Evolutionary conservation across 306 rosid genomes (phyloP).

Genomic region (Argentina anserina): DNA sequence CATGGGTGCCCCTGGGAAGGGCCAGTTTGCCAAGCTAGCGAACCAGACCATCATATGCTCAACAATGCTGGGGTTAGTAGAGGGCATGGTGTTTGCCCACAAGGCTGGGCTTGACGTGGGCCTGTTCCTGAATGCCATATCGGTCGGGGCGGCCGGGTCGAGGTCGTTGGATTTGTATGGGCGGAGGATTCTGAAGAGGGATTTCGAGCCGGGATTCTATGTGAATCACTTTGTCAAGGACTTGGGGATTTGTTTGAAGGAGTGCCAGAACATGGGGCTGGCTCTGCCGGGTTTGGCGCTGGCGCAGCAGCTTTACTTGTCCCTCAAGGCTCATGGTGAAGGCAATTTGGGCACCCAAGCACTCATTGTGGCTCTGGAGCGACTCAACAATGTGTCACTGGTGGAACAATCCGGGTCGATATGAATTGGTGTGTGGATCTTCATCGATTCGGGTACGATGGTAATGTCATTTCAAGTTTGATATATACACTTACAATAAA

Average conservation of each 20-base stretch:
- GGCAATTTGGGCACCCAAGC: slow-evolving; percentile 79
- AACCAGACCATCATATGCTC: slow-evolving; percentile 74
- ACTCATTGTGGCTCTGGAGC: slow-evolving; percentile 63
- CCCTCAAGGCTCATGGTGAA: slow-evolving; percentile 79
- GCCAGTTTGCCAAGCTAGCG: slow-evolving; percentile 85
- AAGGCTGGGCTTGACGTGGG: slow-evolving; percentile 74
- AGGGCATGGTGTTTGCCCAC: slow-evolving; percentile 80
- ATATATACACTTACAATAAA: not conserved
- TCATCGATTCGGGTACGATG: not conserved
- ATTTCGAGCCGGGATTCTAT: slow-evolving; percentile 74
- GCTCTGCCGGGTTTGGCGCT: slow-evolving; percentile 86
- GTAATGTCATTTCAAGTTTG: not conserved
- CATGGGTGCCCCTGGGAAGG: slow-evolving; percentile 85
- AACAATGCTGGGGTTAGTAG: slow-evolving; percentile 82
- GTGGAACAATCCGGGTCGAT: not conserved
- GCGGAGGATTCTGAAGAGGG: slow-evolving; percentile 58
- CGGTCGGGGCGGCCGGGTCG: slow-evolving; percentile 77
- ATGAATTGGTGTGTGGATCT: not conserved
- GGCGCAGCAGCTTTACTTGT: slow-evolving; percentile 79
- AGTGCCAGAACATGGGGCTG: slow-evolving; percentile 74
- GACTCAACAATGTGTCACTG: slow-evolving; percentile 70
- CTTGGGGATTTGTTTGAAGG: slow-evolving; percentile 84
- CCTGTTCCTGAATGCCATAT: slow-evolving; percentile 59
- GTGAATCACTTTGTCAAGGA: slow-evolving; percentile 88
- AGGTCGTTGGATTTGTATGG: slow-evolving; percentile 63